These are phyloP conservation scores for Kodamaea alishanica DNA, from an alignment of 1,139 yeast species.

Conservation along the genomic window DNA sequence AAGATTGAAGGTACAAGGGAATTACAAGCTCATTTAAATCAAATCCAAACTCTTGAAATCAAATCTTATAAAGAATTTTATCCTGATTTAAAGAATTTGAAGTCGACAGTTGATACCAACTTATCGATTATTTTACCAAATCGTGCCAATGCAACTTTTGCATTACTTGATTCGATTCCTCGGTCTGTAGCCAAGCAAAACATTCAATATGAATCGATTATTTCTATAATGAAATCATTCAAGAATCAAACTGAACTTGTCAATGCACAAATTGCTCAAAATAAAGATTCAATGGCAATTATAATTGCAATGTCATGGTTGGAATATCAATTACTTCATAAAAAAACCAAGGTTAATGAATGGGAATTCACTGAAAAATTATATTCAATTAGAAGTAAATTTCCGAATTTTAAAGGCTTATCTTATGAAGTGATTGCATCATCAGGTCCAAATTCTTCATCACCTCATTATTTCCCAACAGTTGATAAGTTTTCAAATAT, in stretches of 20 bases:
- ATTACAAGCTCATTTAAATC: conserved; percentile 21
- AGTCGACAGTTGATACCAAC: conserved; percentile 16
- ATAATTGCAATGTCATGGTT: conserved; percentile 43
- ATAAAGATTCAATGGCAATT: conserved; percentile 43
- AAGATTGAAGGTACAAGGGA: conserved; percentile 27
- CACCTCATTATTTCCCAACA: conserved; percentile 56
- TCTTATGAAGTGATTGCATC: conserved; percentile 55
- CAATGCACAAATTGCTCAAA: conserved; percentile 41
- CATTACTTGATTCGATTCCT: conserved; percentile 31
- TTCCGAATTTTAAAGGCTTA: conserved; percentile 49
- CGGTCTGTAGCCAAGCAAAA: conserved; percentile 24
- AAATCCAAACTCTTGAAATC: conserved; percentile 27
- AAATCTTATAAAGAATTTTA: conserved; percentile 32
- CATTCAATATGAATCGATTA: conserved; percentile 29
- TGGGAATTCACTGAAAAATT: conserved; percentile 45
- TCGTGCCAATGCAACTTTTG: conserved; percentile 31
- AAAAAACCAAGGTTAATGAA: conserved; percentile 28
- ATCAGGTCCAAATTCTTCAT: conserved; percentile 52
- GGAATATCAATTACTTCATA: conserved; percentile 31
- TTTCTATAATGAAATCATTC: conserved; percentile 33
- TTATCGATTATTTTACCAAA: conserved; percentile 31
- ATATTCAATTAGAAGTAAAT: conserved; percentile 34
- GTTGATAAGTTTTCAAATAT: conserved; percentile 35
- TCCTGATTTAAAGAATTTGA: conserved; percentile 24
- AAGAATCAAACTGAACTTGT: conserved; percentile 39